Evolutionary conservation across 1,284 basidiomycete genomes (phyloP).

Genomic region (Golubevia pallescens): DNA sequence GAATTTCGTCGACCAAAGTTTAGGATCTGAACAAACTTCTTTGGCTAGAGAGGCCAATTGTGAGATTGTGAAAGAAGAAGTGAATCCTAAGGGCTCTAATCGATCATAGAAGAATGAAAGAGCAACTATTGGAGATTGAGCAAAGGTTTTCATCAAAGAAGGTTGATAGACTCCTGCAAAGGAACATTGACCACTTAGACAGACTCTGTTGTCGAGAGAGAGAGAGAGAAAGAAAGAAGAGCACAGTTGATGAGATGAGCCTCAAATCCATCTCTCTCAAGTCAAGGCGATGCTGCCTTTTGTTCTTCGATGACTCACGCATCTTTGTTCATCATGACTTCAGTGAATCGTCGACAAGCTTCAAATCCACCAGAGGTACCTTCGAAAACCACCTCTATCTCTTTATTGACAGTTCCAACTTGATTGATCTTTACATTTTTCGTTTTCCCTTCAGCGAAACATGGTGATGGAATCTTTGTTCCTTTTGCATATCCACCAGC

Average conservation of each 20-base stretch:
- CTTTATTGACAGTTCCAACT: conserved; percentile 71
- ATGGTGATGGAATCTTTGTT: conserved; percentile 2
- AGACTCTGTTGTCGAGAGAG: conserved; percentile 70
- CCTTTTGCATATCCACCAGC: too few species aligned
- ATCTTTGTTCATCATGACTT: conserved; percentile 95
- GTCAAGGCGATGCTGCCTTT: background rate
- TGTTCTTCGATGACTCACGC: conserved; percentile 70
- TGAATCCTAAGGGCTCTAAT: conserved; percentile 76
- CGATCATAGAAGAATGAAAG: conserved; percentile 96
- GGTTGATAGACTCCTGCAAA: conserved; percentile 98
- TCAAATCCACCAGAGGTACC: conserved; percentile 76
- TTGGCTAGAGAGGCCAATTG: conserved; percentile 38
- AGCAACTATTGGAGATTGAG: conserved; percentile 28
- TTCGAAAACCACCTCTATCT: conserved; percentile 41
- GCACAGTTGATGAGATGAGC: background rate
- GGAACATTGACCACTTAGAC: conserved; percentile 81
- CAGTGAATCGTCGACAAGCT: conserved; percentile 81
- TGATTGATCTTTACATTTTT: conserved; percentile 75
- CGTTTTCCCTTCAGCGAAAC: conserved; percentile 64
- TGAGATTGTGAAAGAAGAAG: conserved; percentile 48
- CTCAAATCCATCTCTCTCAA: background rate
- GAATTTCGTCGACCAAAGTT: conserved; percentile 14
- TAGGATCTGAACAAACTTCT: conserved; percentile 31
- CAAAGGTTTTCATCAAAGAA: conserved; percentile 86
- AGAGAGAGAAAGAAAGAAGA: background rate